phyloP scores from a whole-genome alignment of 2,329 filamentous ascomycete genomes.

The Scedosporium dehoogii region DNA sequence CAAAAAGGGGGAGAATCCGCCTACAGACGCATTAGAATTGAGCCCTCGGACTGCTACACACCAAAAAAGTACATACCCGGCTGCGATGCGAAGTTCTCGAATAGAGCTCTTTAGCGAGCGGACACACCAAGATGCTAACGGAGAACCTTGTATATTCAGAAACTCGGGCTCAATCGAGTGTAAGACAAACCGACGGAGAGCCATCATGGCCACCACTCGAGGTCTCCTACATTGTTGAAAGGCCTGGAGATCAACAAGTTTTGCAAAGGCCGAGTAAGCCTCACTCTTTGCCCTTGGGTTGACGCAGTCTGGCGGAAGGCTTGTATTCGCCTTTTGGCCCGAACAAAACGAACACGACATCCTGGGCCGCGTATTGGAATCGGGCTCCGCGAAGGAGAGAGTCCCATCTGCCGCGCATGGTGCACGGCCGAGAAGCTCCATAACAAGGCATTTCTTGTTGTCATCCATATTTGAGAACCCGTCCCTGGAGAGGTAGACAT shows the following conservation, averaged over 20 bases:
- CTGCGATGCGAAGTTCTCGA: conserved; percentile 74
- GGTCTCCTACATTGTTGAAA: conserved; percentile 48
- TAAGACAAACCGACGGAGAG: conserved; percentile 57
- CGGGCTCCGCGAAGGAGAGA: conserved; percentile 17
- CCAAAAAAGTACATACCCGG: conserved; percentile 42
- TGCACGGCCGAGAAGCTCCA: conserved; percentile 46
- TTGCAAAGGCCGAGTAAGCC: conserved; percentile 34
- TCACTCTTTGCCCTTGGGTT: conserved; percentile 19
- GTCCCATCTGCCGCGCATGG: conserved; percentile 45
- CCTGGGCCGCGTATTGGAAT: neutral
- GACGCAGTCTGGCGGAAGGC: neutral
- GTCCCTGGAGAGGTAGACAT: neutral
- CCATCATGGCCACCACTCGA: conserved; percentile 61
- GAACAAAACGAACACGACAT: conserved; percentile 4
- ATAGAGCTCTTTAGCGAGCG: conserved; percentile 73
- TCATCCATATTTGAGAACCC: conserved; percentile 37
- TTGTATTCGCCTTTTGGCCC: neutral
- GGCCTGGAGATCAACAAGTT: conserved; percentile 30
- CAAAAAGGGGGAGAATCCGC: conserved; percentile 55
- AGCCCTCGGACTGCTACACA: conserved; percentile 3
- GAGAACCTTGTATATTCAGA: conserved; percentile 57
- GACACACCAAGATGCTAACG: conserved; percentile 70
- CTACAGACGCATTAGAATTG: conserved; percentile 25
- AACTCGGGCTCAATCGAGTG: conserved; percentile 53
- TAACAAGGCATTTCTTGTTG: conserved; percentile 36